phyloP scores from a whole-genome alignment of 495 filamentous ascomycete species.

The Apodospora peruviana region DNA sequence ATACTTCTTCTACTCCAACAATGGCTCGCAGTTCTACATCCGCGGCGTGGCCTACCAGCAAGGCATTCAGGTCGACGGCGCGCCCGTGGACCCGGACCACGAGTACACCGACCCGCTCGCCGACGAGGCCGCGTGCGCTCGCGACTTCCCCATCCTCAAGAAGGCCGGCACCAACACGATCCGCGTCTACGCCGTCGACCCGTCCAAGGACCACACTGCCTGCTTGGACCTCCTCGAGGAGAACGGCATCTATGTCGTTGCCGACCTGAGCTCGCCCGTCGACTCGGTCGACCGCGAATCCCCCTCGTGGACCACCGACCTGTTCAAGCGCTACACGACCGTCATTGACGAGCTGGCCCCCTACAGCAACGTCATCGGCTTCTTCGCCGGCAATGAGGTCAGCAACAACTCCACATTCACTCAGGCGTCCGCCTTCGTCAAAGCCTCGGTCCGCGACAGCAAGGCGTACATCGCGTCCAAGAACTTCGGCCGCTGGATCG shows the following conservation, averaged over 20 bases:
- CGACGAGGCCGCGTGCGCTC: conserved; percentile 61
- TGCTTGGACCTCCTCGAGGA: conserved; percentile 82
- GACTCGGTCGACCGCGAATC: conserved; percentile 76
- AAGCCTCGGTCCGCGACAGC: conserved; percentile 91
- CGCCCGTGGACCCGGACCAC: conserved; percentile 27
- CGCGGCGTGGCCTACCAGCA: conserved; percentile 86
- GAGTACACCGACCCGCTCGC: conserved; percentile 64
- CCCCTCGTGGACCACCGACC: conserved; percentile 66
- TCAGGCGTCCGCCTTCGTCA: conserved; percentile 81
- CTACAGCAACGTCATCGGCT: conserved; percentile 86
- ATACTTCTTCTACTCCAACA: conserved; percentile 55
- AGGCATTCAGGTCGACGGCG: conserved; percentile 33
- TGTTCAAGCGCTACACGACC: conserved; percentile 72
- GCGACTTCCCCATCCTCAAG: conserved; percentile 76
- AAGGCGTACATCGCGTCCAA: conserved; percentile 84
- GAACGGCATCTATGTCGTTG: conserved; percentile 90
- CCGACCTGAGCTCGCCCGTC: conserved; percentile 75
- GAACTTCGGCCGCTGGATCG: conserved; percentile 65
- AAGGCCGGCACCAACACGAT: conserved; percentile 81
- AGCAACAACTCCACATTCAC: conserved; percentile 80
- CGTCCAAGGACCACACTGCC: conserved; percentile 63
- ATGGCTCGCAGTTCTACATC: conserved; percentile 76
- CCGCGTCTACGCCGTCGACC: conserved; percentile 88
- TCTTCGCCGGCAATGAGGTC: conserved; percentile 97
- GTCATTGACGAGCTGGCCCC: conserved; percentile 75